Conservation (phyloP, 202 grass and related monocot genomes). For the Setaria italica region DNA sequence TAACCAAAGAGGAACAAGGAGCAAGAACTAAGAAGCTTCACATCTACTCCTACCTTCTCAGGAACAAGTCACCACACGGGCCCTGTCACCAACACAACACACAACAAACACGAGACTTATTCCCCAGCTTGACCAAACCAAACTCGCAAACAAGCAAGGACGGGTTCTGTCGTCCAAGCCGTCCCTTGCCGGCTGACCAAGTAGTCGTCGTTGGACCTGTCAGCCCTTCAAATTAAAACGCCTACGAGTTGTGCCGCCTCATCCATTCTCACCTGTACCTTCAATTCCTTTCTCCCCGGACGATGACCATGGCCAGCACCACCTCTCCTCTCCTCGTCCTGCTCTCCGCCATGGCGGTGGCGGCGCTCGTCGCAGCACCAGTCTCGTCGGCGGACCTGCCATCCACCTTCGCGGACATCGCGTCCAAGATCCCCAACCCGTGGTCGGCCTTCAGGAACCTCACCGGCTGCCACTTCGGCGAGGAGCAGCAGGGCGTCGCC, state of each 20-base stretch:
- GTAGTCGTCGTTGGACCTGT: conserved; percentile 36
- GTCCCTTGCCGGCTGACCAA: conserved; percentile 47
- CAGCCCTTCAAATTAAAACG: conserved; percentile 35
- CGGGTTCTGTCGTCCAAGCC: not conserved
- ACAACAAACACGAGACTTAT: conserved; percentile 41
- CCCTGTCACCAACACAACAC: not conserved
- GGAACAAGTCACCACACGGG: not conserved
- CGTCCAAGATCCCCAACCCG: conserved; percentile 53
- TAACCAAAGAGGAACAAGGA: conserved; percentile 13
- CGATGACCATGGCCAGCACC: conserved; percentile 34
- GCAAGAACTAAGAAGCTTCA: conserved; percentile 31
- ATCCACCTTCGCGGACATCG: conserved; percentile 12
- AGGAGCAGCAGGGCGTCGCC: conserved; percentile 60
- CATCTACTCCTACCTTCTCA: conserved; percentile 7
- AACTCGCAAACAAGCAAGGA: not conserved
- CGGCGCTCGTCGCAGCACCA: not conserved
- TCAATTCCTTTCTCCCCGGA: not conserved
- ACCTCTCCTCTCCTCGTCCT: conserved; percentile 24
- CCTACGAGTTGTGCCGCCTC: not conserved
- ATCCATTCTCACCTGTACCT: not conserved
- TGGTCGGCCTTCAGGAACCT: conserved; percentile 82
- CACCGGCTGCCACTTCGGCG: conserved; percentile 71
- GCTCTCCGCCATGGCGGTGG: conserved; percentile 3
- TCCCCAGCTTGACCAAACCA: conserved; percentile 50
- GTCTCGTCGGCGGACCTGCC: conserved; percentile 27